Conservation (phyloP, 768 basidiomycete species). For the Lentinus brumalis region DNA sequence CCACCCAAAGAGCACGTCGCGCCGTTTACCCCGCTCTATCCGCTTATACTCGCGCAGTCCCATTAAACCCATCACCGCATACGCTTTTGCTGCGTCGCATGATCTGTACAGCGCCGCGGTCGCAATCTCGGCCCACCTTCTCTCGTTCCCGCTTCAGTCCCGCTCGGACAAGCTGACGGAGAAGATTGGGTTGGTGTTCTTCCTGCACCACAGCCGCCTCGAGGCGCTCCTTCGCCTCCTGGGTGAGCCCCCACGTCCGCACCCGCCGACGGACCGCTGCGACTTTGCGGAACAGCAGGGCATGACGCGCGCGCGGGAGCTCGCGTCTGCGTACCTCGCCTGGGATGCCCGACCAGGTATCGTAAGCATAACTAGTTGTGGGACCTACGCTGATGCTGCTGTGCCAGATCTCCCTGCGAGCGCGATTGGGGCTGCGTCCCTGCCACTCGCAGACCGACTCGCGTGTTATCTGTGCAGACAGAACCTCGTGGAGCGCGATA, state of each 20-base stretch:
- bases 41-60: conserved; percentile 34
- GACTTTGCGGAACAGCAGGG: conserved; percentile 16
- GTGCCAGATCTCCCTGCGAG: too few species aligned
- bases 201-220: conserved; percentile 36
- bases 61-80: conserved; percentile 38
- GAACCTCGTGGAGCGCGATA: too few species aligned
- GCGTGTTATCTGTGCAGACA: too few species aligned
- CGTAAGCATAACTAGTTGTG: too few species aligned
- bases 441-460: too few species aligned
- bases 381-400: too few species aligned
- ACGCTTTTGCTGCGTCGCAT: conserved; percentile 38
- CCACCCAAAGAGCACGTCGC: conserved; percentile 24
- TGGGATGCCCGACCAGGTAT: conserved; percentile 23
- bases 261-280: conserved; percentile 21
- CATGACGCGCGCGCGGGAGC: conserved; percentile 27
- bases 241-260: conserved; percentile 23
- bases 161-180: conserved; percentile 38
- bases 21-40: conserved; percentile 34
- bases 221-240: conserved; percentile 33
- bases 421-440: too few species aligned
- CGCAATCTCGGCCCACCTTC: conserved; percentile 36
- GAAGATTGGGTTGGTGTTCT: conserved; percentile 37
- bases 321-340: conserved; percentile 22
- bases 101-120: conserved; percentile 39
- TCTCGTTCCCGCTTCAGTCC: conserved; percentile 32